Base-by-base conservation (phyloP, 345 rosid species). In the Sisymbrium altissimum region DNA sequence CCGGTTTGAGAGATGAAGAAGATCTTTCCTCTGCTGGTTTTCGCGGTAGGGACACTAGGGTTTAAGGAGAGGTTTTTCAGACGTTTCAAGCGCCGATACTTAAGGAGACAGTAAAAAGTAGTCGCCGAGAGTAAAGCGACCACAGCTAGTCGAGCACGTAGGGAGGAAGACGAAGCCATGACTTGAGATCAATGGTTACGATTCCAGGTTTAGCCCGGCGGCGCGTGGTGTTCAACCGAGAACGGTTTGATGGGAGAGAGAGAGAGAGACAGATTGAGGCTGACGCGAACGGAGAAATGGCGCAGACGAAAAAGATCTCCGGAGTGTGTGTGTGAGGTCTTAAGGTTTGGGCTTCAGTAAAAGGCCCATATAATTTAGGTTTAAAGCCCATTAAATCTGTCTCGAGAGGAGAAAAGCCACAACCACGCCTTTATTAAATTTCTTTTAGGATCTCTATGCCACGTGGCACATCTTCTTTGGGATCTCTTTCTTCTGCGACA, bases 1-100 rank as follows among this genome's bases (percentile, higher is more conserved):
- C 97, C 97, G 9, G 98, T 89, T 82, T 89, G 87, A 36, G 94
- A 87, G 58, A 90, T 70, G 81, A 87, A 88, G 79, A 95, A 84
- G 68, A 92, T 81, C 82, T 91, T 94, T 1, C 89, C 93, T 59
- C 70, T 80, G 48, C 18, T 19, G 39, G 36, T 3, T 18, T 50
- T 36, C 15, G 78, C 12, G 19, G 71, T 44, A 39, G 66, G 29
- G 32, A 5, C 69, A 41, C 39, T 74, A 56, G 75, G 75, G 76
- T 78, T 81, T 66, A 83, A 66, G 29, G 82, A 56, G 63, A 83
- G 76, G 66, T 21, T 80, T 80, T 56, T 80, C 53, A 65, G 73
- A 58, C 73, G 80, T 15, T 76, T 82, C 84, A 85, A 81, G 64
- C 91, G 90, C 80, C 97, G 97, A 40, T 91, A 91, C 54, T 88